Conservation (phyloP, 139 green algal genomes). For the Ettlia oleoabundans region DNA sequence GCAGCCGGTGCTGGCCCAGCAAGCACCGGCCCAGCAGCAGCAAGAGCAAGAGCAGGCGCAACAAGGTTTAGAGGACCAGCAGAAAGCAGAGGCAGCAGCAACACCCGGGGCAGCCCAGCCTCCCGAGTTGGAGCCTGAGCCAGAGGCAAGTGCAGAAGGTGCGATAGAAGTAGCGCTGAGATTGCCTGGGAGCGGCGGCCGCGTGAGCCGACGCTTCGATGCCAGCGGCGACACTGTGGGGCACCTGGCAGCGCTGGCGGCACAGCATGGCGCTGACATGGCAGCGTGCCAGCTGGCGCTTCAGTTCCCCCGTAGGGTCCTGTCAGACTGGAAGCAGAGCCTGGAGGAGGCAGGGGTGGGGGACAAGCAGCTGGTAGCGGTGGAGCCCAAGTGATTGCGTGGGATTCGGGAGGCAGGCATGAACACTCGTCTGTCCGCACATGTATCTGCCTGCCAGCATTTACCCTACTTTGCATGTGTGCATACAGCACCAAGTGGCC, state of each 20-base stretch:
- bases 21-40: background rate
- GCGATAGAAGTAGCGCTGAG: constrained; percentile 43
- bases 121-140: constrained; percentile 34
- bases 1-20: constrained; percentile 9
- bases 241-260: constrained; percentile 38
- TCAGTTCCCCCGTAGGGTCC: constrained; percentile 23
- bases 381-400: constrained; percentile 11
- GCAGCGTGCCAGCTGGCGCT: constrained; percentile 13
- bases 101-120: background rate
- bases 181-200: constrained; percentile 30
- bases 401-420: background rate
- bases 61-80: background rate
- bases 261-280: constrained; percentile 23
- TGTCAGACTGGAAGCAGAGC: constrained; percentile 17
- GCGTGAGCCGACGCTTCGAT: constrained; percentile 38
- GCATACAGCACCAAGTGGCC: too few species aligned
- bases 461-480: too few species aligned
- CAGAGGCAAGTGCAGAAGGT: constrained; percentile 22
- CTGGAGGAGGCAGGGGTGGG: constrained; percentile 17
- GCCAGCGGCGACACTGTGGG: constrained; percentile 26
- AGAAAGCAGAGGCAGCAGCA: background rate
- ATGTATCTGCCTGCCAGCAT: too few species aligned
- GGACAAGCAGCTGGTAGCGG: constrained; percentile 24
- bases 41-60: background rate
- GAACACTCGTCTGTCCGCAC: too few species aligned